Base-by-base conservation (phyloP, 371 early-diverging fungal genomes). In the Blastocladiella emersonii region DNA sequence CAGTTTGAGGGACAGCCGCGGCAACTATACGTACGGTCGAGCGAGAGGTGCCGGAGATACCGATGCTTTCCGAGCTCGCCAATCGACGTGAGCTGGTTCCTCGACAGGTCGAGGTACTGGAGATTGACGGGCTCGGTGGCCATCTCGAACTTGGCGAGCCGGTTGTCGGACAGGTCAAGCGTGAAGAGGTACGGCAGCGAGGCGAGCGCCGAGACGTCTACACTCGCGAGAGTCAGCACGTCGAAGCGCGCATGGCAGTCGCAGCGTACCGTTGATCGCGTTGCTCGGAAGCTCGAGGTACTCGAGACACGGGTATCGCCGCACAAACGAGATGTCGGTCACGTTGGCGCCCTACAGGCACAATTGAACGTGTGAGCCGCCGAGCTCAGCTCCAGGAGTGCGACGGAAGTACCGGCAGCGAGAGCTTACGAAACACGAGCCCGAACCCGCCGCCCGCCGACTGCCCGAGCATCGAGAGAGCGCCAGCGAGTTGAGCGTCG, bases 121-220 rank as follows among this genome's bases (percentile, higher is more conserved):
- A 59, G 6, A 21, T 59, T 59, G 37, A 25, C 35, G 25, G 59
- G 59, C 19, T 15, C 59, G 30, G 15, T 3, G 12, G 13, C 17
- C 25, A 37, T n/a, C 4, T 1, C 34, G n/a, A 59, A 59, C 37
- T 8, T 15, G 15, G 17, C 21, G 13, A 59, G 35, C 41, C 32
- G n/a, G 37, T 59, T 59, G 37, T 59, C 36, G 37, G 59, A 59
- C 59, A 59, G 37, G 32, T 59, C 59, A 21, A 59, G 2, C 25
- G 15, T 7, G 10, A 25, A 25, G 15, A 59, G 37, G 44, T 59
- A 59, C 32, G n/a, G 37, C 6, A 59, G 32, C 27, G 8, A 8
- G 27, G 8, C 27, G 0, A 59, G 35, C 10, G 25, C 10, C n/a
- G 2, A 10, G 30, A 25, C 57, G 21, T 30, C 57, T 57, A 37